phyloP scores from a whole-genome alignment of 805 yeast species.

The Hanseniaspora lachancei region DNA sequence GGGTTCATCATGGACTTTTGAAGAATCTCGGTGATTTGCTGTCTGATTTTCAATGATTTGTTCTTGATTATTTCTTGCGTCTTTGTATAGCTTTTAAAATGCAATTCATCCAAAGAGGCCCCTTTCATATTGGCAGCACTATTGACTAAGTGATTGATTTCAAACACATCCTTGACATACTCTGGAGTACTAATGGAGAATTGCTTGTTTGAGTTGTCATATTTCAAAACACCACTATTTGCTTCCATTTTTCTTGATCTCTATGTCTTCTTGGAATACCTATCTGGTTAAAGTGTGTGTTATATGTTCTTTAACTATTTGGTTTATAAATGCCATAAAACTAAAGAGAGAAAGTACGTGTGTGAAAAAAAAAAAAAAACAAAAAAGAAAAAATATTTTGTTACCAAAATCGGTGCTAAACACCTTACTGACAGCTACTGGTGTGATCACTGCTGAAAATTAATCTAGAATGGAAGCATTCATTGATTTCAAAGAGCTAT shows the following conservation, averaged over 20 bases:
- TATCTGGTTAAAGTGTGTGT: too few species aligned
- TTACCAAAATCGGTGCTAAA: too few species aligned
- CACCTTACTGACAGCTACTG: too few species aligned
- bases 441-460: too few species aligned
- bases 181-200: slow-evolving; percentile 4
- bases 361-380: not conserved
- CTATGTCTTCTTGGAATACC: not conserved
- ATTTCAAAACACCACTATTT: not conserved
- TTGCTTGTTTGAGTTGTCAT: slow-evolving; percentile 2
- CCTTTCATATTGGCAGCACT: not conserved
- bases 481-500: too few species aligned
- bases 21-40: not conserved
- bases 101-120: not conserved
- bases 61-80: not conserved
- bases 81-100: slow-evolving; percentile 1
- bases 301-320: too few species aligned
- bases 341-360: not conserved
- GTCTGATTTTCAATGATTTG: not conserved
- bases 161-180: slow-evolving; percentile 9
- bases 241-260: not conserved
- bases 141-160: not conserved
- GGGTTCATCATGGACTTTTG: slow-evolving; percentile 2
- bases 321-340: too few species aligned
- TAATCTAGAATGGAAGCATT: too few species aligned
- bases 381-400: too few species aligned